Evolutionary conservation across 2,329 filamentous ascomycete genomes (phyloP), one percentile per base, ranked within the genome.

Genomic region (Fusarium phyllophilum): DNA sequence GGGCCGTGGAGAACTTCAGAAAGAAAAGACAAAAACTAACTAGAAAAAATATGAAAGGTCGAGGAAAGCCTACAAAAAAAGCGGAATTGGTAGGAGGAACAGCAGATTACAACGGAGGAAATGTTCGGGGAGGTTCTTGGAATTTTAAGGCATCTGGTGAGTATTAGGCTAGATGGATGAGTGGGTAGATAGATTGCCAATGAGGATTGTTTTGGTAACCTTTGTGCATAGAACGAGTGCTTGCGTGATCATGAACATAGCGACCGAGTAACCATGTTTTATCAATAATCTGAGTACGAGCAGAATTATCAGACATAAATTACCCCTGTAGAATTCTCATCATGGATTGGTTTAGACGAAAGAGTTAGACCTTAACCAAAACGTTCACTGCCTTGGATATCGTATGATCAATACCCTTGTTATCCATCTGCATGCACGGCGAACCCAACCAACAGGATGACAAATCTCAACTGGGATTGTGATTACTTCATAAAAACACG

Each of bases 351-450:
- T 3, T 15, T 29, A 10, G 20, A 15, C 0, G 24, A 26, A 29
- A 14, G 8, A 29, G 8, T 29, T 14, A 5, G 18, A 13, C 13
- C 44, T 14, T 29, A 15, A 10, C 18, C 18, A 18, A 34, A 34
- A 14, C 22, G 1, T 9, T 24, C 33, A 8, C 13, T 22, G 5
- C n/a, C 9, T 39, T 54, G 24, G 7, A 3, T 3, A 18, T 67
- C 65, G 45, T 68, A 67, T 68, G 65, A 67, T 68, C 31, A 8
- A 36, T 31, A 52, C 56, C 65, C 65, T 24, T 18, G 64, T 15
- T 9, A 18, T 20, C 11, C 6, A 36, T 31, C 31, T 67, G 39
- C 65, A 67, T 44, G 24, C 39, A 6, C 5, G 29, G 9, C 7
- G 18, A 39, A 41, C 29, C 2, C 29, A 46, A 66, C 65, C 65